Evolutionary conservation across 1,284 basidiomycete genomes (phyloP).

Genomic region (Trichosporon faecale): DNA sequence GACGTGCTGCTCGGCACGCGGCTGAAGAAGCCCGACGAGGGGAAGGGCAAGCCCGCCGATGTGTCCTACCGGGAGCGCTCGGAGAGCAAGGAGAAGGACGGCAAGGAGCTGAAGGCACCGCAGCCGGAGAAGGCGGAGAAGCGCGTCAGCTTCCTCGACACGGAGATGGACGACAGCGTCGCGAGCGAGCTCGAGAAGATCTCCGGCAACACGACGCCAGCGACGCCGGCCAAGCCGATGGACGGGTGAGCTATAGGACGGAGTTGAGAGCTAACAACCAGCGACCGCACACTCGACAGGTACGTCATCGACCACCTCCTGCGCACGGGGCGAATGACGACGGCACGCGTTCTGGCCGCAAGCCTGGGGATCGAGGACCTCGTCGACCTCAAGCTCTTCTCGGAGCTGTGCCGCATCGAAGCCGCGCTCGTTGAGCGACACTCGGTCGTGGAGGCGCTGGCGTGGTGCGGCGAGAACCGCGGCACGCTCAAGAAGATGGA

Average conservation of each 20-base stretch:
- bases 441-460: slow-evolving; percentile 80
- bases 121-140: slow-evolving; percentile 8
- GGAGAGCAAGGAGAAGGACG: neutral
- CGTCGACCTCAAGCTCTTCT: slow-evolving; percentile 88
- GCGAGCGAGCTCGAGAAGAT: slow-evolving; percentile 9
- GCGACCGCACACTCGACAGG: slow-evolving; percentile 61
- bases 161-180: slow-evolving; percentile 8
- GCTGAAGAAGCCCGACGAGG: neutral
- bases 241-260: neutral
- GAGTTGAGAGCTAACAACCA: neutral
- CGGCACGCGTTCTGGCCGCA: slow-evolving; percentile 42
- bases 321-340: slow-evolving; percentile 53
- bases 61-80: neutral
- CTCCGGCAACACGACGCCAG: neutral
- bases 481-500: slow-evolving; percentile 83
- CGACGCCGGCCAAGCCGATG: slow-evolving; percentile 1
- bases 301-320: slow-evolving; percentile 93
- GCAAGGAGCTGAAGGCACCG: neutral
- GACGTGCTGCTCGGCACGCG: slow-evolving; percentile 15
- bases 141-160: slow-evolving; percentile 7
- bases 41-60: neutral
- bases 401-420: slow-evolving; percentile 81
- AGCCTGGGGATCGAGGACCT: slow-evolving; percentile 54
- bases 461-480: slow-evolving; percentile 97
- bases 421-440: slow-evolving; percentile 65